Evolutionary conservation across 306 rosid species (phyloP), one percentile per base, ranked within the genome.

Genomic region (Lupinus albus): DNA sequence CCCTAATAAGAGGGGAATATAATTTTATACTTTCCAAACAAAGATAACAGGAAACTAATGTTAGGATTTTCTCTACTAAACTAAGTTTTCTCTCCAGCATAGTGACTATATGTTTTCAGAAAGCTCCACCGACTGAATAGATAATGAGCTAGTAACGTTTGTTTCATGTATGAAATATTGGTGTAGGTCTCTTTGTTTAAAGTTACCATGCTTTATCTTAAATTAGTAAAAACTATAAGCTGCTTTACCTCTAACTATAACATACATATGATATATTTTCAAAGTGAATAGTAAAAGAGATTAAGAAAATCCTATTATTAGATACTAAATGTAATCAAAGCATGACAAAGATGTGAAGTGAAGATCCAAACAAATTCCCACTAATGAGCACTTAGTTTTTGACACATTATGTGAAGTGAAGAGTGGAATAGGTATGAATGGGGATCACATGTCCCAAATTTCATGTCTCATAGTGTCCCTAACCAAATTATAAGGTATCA

Each of bases 281-380:
- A 52, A 45, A 66, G 42, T 66, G 61, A 66, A 50, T 32, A 33
- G 70, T 66, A 3, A 38, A 78, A 56, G 10, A 72, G 47, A 49
- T 59, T 41, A 10, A 42, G 1, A 65, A 64, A 65, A 46, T 42
- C 60, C 17, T 17, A 32, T 59, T 42, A 20, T 49, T 1, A 41
- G 39, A 46, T 56, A 52, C 68, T 32, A 64, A 75, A 60, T 60
- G 70, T 36, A 63, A 52, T 51, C 47, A 65, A 80, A 71, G 69
- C 16, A 76, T 13, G 76, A 60, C 47, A 71, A 71, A 65, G 50
- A 66, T 54, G 71, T 75, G 36, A 64, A 80, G n/a, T n/a, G n/a
- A n/a, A n/a, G 30, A 25, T 4, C 4, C 30, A 3, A 25, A 25
- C 30, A 25, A 25, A 25, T 25, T 25, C 30, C 30, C 4, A 25